Evolutionary conservation across 352 stramenopile species (phyloP).

Genomic region (Elongisporangium undulatum): DNA sequence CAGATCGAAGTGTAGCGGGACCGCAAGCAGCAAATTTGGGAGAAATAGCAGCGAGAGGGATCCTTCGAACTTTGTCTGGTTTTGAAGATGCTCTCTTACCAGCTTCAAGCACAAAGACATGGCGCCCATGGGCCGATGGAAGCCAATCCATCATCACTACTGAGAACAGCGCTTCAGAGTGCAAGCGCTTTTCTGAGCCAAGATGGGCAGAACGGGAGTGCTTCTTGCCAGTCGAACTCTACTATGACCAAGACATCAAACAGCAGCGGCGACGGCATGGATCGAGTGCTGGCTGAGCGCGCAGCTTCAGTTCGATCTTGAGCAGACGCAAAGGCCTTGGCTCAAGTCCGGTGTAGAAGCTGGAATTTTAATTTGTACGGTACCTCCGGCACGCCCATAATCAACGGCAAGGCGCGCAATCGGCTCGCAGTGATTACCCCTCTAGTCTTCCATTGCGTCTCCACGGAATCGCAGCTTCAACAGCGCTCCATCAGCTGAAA

Average conservation of each 20-base stretch:
- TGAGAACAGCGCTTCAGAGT: neutral
- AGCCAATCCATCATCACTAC: neutral
- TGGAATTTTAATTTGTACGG: neutral
- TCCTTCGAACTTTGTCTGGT: neutral
- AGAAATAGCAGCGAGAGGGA: neutral
- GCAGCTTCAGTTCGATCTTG: neutral
- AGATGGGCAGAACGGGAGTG: neutral
- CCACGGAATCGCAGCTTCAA: neutral
- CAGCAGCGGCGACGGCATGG: neutral
- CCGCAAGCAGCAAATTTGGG: no score
- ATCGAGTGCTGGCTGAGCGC: neutral
- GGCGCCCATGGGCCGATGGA: neutral
- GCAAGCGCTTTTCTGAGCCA: neutral
- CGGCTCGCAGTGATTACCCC: neutral
- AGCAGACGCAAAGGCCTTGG: neutral
- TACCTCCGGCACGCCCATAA: neutral
- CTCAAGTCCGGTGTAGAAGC: neutral
- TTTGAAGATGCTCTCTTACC: neutral
- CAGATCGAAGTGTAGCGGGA: no score
- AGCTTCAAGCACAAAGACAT: neutral
- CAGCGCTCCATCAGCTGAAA: neutral
- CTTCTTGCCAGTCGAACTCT: neutral
- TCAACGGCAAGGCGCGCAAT: neutral
- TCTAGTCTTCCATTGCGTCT: neutral
- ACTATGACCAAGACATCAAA: no score